These are phyloP conservation scores for Solanum tarapatanum DNA, from an alignment of 257 asterid genomes.

Conservation along the genomic window DNA sequence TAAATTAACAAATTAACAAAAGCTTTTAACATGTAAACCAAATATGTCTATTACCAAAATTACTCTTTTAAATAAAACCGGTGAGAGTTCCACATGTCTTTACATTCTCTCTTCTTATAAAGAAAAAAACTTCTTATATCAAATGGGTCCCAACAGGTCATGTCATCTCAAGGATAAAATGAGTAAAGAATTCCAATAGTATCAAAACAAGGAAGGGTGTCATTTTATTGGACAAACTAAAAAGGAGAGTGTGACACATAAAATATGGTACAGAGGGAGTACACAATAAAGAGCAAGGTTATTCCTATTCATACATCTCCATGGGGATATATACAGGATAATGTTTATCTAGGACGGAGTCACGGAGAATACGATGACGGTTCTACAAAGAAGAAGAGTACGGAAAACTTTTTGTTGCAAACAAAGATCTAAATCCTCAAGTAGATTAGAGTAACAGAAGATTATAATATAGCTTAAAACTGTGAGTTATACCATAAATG, in stretches of 20 bases:
- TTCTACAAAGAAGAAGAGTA: too few species aligned
- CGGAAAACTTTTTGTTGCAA: not conserved
- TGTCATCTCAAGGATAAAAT: not conserved
- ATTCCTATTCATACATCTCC: not conserved
- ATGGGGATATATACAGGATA: not conserved
- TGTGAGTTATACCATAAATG: not conserved
- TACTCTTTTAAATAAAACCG: not conserved
- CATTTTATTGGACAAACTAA: not conserved
- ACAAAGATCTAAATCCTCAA: not conserved
- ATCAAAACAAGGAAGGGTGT: not conserved
- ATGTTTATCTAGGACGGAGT: not conserved
- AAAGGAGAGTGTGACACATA: not conserved
- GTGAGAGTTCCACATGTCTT: not conserved
- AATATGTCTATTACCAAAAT: not conserved
- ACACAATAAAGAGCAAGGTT: not conserved
- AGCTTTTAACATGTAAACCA: not conserved
- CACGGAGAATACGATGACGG: not conserved
- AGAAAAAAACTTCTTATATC: not conserved
- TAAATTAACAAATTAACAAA: not conserved
- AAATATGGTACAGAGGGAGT: not conserved
- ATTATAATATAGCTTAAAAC: not conserved
- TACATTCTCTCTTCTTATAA: not conserved
- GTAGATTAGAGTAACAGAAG: not conserved
- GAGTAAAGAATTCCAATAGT: not conserved
- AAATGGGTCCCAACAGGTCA: not conserved